Conservation (phyloP, 1,284 basidiomycete genomes). For the Amylostereum areolatum region DNA sequence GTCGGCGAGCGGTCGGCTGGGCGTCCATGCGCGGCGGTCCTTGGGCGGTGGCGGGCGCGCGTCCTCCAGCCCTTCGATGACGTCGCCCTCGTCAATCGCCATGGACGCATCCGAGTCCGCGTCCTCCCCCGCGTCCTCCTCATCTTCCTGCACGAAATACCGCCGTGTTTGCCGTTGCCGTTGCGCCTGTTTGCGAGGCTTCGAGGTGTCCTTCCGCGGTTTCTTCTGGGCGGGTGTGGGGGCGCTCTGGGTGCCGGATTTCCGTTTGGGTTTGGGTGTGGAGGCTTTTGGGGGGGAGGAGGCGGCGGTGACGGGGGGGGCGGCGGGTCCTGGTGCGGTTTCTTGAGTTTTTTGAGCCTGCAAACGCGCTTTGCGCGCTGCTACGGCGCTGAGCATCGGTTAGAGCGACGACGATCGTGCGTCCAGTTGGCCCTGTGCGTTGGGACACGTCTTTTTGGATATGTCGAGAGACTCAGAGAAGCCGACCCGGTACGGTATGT, state of each 20-base stretch:
- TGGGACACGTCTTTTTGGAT: no score
- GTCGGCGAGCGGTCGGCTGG: constrained; percentile 18
- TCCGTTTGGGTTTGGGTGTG: constrained; percentile 24
- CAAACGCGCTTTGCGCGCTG: constrained; percentile 49
- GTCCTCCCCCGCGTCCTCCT: constrained; percentile 30
- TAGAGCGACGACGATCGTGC: no score
- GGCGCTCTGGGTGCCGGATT: constrained; percentile 15
- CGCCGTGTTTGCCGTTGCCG: constrained; percentile 12
- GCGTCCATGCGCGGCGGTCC: constrained; percentile 13
- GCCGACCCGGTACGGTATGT: no score
- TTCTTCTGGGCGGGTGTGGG: constrained; percentile 19
- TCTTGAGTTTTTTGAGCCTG: constrained; percentile 10
- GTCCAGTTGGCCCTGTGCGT: no score
- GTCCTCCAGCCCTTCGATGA: constrained; percentile 20
- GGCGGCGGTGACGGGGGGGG: constrained; percentile 7
- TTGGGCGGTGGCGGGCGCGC: neutral
- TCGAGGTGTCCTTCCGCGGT: constrained; percentile 23
- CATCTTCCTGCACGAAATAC: constrained; percentile 30
- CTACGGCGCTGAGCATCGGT: constrained; percentile 53
- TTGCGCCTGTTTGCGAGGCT: constrained; percentile 15
- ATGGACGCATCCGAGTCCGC: constrained; percentile 19
- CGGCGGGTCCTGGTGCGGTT: constrained; percentile 3
- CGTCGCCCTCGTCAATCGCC: constrained; percentile 22
- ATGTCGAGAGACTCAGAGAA: no score
- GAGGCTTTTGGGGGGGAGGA: constrained; percentile 9